Base-by-base conservation (phyloP, 192 early-diverging fungal species). In the Coemansia sp. region DNA sequence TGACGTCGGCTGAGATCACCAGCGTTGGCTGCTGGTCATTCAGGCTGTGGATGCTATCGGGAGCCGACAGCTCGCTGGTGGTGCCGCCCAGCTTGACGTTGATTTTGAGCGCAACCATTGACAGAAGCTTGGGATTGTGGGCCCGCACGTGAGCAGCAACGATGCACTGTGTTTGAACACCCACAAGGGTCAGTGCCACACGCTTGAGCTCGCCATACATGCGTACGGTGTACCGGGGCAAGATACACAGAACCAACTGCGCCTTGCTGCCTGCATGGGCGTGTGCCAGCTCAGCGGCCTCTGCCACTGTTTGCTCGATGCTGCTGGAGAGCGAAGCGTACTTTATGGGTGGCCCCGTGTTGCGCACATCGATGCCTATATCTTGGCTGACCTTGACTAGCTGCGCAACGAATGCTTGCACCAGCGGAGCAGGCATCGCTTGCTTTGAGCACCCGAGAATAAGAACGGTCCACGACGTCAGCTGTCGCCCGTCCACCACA, bases 11-110 rank as follows among this genome's bases (percentile, higher is more conserved):
- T 0, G 86, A 78, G n/a, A 89, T 59, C 23, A 88, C 63, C 58
- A 88, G 83, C 0, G 86, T 87, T 13, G 83, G 75, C 10, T 58
- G 48, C 12, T 77, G 53, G 16, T 49, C 45, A 9, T 26, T 26
- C 20, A 49, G 46, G 21, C 68, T 2, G 3, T 52, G 31, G 18
- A 66, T 46, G 52, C 59, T 25, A 53, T 74, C 49, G 35, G 29
- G 31, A 0, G 66, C 35, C 10, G 70, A 34, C 8, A 87, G 49
- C 10, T n/a, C 61, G 7, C 60, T 61, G 18, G 88, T 84, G 21
- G 67, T 39, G 0, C 89, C 89, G 42, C 89, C 89, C 15, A 90
- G 77, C 68, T 90, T 90, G 13, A 78, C 71, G 70, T 90, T 90
- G 53, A 89, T 74, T 60, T 90, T 90, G 26, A 89, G 63, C 28